phyloP scores from a whole-genome alignment of 805 yeast species.

The Candida jianshihensis region DNA sequence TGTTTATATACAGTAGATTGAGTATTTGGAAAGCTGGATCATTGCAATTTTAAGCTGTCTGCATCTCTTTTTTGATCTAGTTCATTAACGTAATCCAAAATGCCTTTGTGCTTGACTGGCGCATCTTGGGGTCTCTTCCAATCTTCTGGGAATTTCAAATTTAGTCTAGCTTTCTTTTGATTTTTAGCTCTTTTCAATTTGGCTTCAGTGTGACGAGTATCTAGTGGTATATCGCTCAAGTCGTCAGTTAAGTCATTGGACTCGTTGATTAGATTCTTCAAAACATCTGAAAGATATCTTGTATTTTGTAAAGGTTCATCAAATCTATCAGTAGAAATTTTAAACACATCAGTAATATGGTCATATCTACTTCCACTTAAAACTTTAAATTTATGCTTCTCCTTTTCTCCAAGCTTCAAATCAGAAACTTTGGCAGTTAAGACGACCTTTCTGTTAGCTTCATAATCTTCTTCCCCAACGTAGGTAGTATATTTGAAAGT shows the following conservation, averaged over 20 bases:
- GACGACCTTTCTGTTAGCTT: conserved; percentile 61
- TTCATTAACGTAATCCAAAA: conserved; percentile 15
- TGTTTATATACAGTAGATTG: conserved; percentile 2
- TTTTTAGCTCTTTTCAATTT: conserved; percentile 33
- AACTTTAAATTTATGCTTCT: conserved; percentile 69
- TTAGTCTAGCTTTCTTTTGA: conserved; percentile 32
- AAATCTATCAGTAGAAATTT: conserved; percentile 57
- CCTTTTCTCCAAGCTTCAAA: conserved; percentile 43
- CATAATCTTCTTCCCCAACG: conserved; percentile 55
- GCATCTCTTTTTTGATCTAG: background rate
- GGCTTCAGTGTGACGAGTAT: conserved; percentile 58
- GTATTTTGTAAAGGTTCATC: conserved; percentile 84
- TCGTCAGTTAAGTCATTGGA: conserved; percentile 58
- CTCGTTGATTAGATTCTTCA: conserved; percentile 54
- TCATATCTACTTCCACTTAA: conserved; percentile 77
- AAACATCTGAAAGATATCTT: conserved; percentile 56
- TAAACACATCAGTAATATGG: conserved; percentile 48
- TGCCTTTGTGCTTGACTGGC: conserved; percentile 34
- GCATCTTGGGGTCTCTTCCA: conserved; percentile 79
- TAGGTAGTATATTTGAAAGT: conserved; percentile 67
- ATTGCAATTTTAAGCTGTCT: background rate
- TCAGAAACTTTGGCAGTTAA: conserved; percentile 47
- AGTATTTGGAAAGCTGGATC: too few species aligned
- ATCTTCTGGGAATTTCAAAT: conserved; percentile 58
- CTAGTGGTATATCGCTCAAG: conserved; percentile 76